Conservation (phyloP, 306 rosid species). For the Canavalia gladiata region DNA sequence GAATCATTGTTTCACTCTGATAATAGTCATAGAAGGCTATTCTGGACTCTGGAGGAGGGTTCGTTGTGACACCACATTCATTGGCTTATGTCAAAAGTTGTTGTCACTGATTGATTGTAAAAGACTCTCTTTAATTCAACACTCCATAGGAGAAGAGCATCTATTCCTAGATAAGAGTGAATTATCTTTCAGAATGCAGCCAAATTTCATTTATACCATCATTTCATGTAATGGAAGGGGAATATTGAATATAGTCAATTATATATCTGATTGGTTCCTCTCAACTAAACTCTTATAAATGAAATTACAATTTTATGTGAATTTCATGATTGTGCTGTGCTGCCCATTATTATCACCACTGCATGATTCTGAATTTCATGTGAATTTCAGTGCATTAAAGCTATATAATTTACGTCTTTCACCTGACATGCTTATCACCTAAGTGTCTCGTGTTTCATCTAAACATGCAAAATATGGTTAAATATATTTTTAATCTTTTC, state of each 20-base stretch:
- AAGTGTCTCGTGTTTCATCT: too few species aligned
- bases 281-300: neutral
- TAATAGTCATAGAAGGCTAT: neutral
- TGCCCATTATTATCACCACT: neutral
- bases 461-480: too few species aligned
- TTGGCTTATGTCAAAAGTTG: constrained; percentile 48
- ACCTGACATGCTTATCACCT: too few species aligned
- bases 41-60: constrained; percentile 28
- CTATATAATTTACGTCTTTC: neutral
- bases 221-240: constrained; percentile 43
- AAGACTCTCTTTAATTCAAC: constrained; percentile 24
- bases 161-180: constrained; percentile 31
- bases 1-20: constrained; percentile 15
- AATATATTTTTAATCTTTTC: too few species aligned
- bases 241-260: constrained; percentile 3
- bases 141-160: constrained; percentile 40
- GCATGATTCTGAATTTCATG: neutral
- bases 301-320: constrained; percentile 8
- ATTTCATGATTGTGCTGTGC: neutral
- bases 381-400: neutral
- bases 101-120: constrained; percentile 9
- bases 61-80: constrained; percentile 30
- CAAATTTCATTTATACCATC: constrained; percentile 29
- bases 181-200: constrained; percentile 1
- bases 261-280: neutral